Evolutionary conservation across 2,329 filamentous ascomycete genomes (phyloP), one percentile per base, ranked within the genome.

Genomic region (Pseudogymnoascus sp.): DNA sequence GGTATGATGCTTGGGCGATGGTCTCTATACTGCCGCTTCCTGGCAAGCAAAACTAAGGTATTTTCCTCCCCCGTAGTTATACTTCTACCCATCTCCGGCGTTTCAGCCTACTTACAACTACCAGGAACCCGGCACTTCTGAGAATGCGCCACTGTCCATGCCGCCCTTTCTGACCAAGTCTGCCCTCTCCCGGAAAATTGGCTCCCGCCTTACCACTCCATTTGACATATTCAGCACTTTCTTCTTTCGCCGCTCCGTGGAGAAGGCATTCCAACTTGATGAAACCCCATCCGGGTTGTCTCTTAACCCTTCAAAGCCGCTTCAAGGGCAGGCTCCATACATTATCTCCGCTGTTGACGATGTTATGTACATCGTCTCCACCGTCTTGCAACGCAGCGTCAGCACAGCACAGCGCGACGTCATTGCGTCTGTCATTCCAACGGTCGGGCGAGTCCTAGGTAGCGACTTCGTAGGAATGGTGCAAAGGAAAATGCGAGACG

Each of bases 321-420:
- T 96, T 45, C 85, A 88, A 60, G 84, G 87, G 63, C 91, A 92
- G 68, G 84, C 91, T 2, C 94, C 94, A 0, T 95, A 91, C 71
- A 96, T 99, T 69, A 93, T 94, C 45, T 92, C 92, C 1, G 92
- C 93, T 0, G 92, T 99, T 7, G 94, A 99, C 77, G 94, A 97
- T 76, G 92, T 97, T 71, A 97, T 99, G 93, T 99, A 97, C 76
- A 97, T 99, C 69, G 90, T 96, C 72, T 96, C 95, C 72, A 88
- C 93, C 60, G 89, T 97, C 35, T 81, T 97, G 6, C 89, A 95
- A 66, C 88, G 93, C 67, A 90, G 91, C 0, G 80, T 97, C 22
- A 88, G 90, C 0, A 97, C 95, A 0, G 91, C 90, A 2, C 92
- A 97, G 72, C 82, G 87, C 67, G 82, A 87, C 16, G 86, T 96